Base-by-base conservation (phyloP, 352 stramenopile genomes). In the Phytophthora sojae region DNA sequence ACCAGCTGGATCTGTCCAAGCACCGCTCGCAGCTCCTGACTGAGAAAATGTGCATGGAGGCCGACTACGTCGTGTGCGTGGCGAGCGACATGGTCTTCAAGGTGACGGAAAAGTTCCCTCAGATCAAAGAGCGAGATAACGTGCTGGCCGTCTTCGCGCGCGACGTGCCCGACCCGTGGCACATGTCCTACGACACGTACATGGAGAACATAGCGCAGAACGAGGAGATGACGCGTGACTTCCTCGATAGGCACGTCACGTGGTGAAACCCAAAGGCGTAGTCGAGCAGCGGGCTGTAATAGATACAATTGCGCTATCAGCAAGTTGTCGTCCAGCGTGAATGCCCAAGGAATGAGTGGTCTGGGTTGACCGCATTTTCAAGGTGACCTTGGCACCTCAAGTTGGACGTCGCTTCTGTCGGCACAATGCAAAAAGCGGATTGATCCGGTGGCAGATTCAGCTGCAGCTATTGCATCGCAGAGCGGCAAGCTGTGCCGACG, bases 101-200 rank as follows among this genome's bases (percentile, higher is more conserved):
- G 69, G 79, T 94, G 12, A 59, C 67, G 51, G 83, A 93, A 75
- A 80, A 89, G 61, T 89, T 92, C 19, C 83, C 87, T 6, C 54
- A 64, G 53, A 74, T 91, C 64, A 85, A 87, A 56, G 83, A 92
- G 57, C 76, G 82, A 21, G 69, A 79, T 4, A 79, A 68, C 9
- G 82, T 89, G 72, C 78, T 94, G 15, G 83, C 75, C 60, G 83
- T 76, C 57, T 79, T 93, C 32, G 77, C 82, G 21, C 70, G 80
- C 35, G 87, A 94, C 73, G 73, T 94, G 26, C 87, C 85, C 4
- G 87, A 94, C 58, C 87, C 87, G 49, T 94, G 87, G 87, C 84
- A 91, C 81, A 94, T 94, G 87, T 77, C 83, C 26, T 93, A 93
- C 68, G 83, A 90, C 67, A 92, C 82, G 15, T 94, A 94, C 73